Conservation (phyloP, 345 rosid species). For the Clausena lansium region DNA sequence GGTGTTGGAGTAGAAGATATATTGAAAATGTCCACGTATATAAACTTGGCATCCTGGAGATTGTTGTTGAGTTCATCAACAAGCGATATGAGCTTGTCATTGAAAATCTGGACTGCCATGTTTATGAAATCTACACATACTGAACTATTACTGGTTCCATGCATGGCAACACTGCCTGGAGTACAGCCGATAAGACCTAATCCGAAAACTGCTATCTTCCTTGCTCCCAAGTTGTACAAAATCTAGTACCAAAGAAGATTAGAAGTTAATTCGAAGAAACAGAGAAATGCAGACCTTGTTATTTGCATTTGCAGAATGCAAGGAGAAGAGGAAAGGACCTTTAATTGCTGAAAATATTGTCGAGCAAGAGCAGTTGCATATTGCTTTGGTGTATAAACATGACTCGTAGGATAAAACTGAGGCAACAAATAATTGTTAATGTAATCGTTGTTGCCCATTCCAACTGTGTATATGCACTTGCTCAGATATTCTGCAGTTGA, state of each 20-base stretch:
- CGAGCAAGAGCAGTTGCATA: constrained; percentile 19
- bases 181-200: constrained; percentile 49
- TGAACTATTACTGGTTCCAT: constrained; percentile 19
- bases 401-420: constrained; percentile 11
- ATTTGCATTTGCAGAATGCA: too few relatives aligned
- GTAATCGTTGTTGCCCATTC: constrained; percentile 40
- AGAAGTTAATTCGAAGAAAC: not conserved
- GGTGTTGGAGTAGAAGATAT: not conserved
- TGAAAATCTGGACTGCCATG: constrained; percentile 19
- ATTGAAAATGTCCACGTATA: constrained; percentile 12
- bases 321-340: not conserved
- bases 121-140: constrained; percentile 18
- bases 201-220: constrained; percentile 43
- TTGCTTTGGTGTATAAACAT: constrained; percentile 10
- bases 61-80: constrained; percentile 23
- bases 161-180: constrained; percentile 9
- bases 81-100: constrained; percentile 16
- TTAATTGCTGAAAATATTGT: constrained; percentile 26
- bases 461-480: constrained; percentile 28
- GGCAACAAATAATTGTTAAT: constrained; percentile 39
- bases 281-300: not conserved
- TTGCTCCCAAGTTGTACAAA: constrained; percentile 46
- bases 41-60: constrained; percentile 27
- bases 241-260: constrained; percentile 10
- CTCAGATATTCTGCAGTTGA: constrained; percentile 23